Evolutionary conservation across 768 basidiomycete species (phyloP), one percentile per base, ranked within the genome.

Genomic region (Serendipita sp.): DNA sequence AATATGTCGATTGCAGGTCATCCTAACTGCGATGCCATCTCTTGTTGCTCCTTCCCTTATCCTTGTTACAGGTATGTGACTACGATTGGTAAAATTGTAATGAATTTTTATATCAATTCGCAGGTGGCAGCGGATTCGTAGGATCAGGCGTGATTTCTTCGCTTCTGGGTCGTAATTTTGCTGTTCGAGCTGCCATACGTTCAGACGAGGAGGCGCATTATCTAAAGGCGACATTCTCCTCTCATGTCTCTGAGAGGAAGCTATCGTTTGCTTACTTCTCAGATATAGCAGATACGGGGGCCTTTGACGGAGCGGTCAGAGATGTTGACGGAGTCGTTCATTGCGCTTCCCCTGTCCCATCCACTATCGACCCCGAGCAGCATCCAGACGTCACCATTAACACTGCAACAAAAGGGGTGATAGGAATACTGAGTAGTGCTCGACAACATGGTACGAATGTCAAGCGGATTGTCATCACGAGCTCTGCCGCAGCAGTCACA

Each of bases 341-440:
- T 63, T 67, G 65, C 18, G 70, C 70, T 2, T 65, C 68, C 13
- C 69, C 68, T 7, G 41, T 70, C 16, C 18, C 35, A 51, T 51
- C 36, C 32, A 30, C 41, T 2, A 35, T 44, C 34, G 46, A 56
- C n/a, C 63, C 44, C 13, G 54, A 66, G 35, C 63, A 4, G 32
- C 44, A 64, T 11, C 51, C 66, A 18, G 35, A 64, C 64, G 74
- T 75, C 64, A 67, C 74, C n/a, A 71, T 75, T 66, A 65, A 54
- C 2, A 75, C 75, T 23, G 75, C 76, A 30, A 69, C 74, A 8
- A 66, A 74, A 30, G 76, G 76, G 44, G 75, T 76, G 3, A 58
- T 72, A 3, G 71, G 71, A 16, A 65, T 76, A 10, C 68, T 76
- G 32, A 67, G 72, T 48, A 71, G 69, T 52, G 66, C 70, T 30